Base-by-base conservation (phyloP, 495 filamentous ascomycete species). In the Penicillium samsonianum region DNA sequence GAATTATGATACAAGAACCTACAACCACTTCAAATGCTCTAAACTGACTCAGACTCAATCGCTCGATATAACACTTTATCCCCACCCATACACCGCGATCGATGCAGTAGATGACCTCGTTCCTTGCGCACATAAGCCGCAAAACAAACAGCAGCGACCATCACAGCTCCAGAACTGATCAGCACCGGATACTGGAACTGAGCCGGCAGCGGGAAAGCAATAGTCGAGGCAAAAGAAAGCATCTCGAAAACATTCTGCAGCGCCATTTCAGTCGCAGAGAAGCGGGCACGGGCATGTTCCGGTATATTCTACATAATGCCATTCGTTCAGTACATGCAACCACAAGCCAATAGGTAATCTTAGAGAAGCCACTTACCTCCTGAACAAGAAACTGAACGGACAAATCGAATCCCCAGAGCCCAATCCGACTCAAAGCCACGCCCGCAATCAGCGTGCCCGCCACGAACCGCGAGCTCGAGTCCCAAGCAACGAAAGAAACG, bases 371-470 rank as follows among this genome's bases (percentile, higher is more conserved):
- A 67, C 76, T 62, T 62, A 86, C 85, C 59, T 87, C 84, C 64
- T 90, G 88, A 0, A 90, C 73, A 12, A 90, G 76, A 44, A 78
- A 76, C 61, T 91, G 88, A 8, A 74, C 82, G 26, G 77, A 82
- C 2, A 91, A 70, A 63, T 91, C 88, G 56, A 84, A 90, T 0
- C 86, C 84, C 80, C 87, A 85, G 0, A 91, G 73, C 0, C 88
- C 87, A 6, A 88, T 35, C 0, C 88, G 76, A 51, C 86, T 89
- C 11, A 86, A 28, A 0, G 79, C 76, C 0, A 84, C 79, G 0
- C 80, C 83, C 4, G 62, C 67, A 3, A 81, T 77, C 14, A 89
- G 67, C 10, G 73, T 74, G 0, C 59, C 65, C 0, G 79, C 80
- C 2, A 81, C 73, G 1, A 77, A 22, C 20, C 65, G 62, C 7